Evolutionary conservation across 2,329 filamentous ascomycete genomes (phyloP), one percentile per base, ranked within the genome.

Genomic region (Karstenula rhodostoma): DNA sequence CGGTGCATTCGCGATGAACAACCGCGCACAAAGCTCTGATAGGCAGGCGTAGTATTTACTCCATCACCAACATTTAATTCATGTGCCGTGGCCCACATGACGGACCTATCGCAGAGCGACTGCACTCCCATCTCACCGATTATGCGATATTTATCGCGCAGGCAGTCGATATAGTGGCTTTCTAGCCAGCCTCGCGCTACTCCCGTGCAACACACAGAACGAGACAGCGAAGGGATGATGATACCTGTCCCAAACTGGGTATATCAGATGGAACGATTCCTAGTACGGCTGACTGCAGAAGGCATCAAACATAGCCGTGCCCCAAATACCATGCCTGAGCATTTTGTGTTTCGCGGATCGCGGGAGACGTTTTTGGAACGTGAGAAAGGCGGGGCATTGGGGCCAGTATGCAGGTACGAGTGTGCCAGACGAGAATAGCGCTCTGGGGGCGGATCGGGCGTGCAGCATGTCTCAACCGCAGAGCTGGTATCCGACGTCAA

Each of bases 321-420:
- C 37, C 17, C 25, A 54, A 33, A 54, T 54, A 37, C 25, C 15
- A 43, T 33, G 37, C 37, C 17, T 44, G 51, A 32, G 17, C 17
- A 44, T 32, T 37, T 54, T 27, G 42, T 55, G 25, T 47, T 55
- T 55, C 52, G 52, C 40, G 52, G 52, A 40, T 42, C 12, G 17
- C 25, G 52, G 42, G 40, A 55, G 23, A 29, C 47, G 52, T 55
- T 55, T 55, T 46, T 55, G 52, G 52, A 55, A n/a, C n/a, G 51
- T 27, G 51, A 44, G 8, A 54, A 54, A 46, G 17, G 52, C 42
- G 52, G 52, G 52, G 52, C 15, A 12, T 25, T 35, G 59, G 59
- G 59, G 54, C 59, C 47, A 40, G 48, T 61, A 61, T 61, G 59
- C 59, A 61, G 59, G 59, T 61, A 61, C 59, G n/a, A 33, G 57